These are phyloP conservation scores for Amesomyces nigricolor DNA, from an alignment of 2,329 filamentous ascomycete genomes.

Conservation along the genomic window DNA sequence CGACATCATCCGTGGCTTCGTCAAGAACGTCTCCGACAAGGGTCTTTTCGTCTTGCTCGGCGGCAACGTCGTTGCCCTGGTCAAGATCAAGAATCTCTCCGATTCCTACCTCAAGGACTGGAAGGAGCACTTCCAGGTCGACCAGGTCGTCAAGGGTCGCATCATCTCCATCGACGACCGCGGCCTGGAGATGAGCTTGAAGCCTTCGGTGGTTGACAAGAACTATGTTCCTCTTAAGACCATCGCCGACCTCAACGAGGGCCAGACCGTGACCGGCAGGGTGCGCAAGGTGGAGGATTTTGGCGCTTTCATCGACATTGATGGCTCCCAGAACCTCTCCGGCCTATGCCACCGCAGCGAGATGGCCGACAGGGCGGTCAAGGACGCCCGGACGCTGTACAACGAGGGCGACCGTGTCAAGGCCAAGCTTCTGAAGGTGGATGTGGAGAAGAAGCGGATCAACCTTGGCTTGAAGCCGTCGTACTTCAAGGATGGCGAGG, in stretches of 20 bases:
- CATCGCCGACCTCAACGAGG: conserved; percentile 70
- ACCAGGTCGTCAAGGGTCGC: conserved; percentile 86
- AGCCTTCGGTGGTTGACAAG: conserved; percentile 74
- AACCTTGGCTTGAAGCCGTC: conserved; percentile 91
- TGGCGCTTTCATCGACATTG: conserved; percentile 87
- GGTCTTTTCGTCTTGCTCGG: conserved; percentile 84
- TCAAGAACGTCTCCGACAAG: conserved; percentile 84
- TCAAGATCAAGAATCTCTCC: conserved; percentile 82
- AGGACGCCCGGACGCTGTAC: conserved; percentile 85
- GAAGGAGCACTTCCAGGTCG: conserved; percentile 81
- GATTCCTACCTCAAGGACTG: conserved; percentile 92
- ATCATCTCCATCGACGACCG: conserved; percentile 63
- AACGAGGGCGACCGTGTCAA: conserved; percentile 90
- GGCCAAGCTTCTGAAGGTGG: conserved; percentile 76
- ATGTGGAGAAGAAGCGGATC: conserved; percentile 68
- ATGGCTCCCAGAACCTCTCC: conserved; percentile 81
- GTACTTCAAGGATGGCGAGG: conserved; percentile 64
- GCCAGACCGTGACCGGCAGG: conserved; percentile 81
- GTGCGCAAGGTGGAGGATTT: conserved; percentile 92
- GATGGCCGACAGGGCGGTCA: conserved; percentile 77
- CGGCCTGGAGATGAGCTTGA: conserved; percentile 80
- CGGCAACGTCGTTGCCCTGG: conserved; percentile 72
- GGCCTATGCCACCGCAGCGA: conserved; percentile 89
- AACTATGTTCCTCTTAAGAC: conserved; percentile 69
- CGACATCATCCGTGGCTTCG: conserved; percentile 81